Conservation (phyloP, 1,139 yeast genomes). For the Lodderomyces elongisporus region DNA sequence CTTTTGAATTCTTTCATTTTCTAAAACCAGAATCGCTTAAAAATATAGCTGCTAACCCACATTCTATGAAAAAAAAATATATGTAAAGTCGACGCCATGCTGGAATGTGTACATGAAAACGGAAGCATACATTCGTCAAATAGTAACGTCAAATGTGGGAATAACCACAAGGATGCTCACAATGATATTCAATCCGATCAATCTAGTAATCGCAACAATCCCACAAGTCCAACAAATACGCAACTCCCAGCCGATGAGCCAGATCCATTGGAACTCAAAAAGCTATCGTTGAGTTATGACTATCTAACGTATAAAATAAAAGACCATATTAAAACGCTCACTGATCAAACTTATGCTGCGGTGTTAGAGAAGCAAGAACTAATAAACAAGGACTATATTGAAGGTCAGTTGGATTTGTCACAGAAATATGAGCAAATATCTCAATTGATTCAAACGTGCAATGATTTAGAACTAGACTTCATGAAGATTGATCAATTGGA, state of each 20-base stretch:
- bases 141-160: too few species aligned
- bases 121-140: too few species aligned
- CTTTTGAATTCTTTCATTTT: too few species aligned
- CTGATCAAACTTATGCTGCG: constrained; percentile 32
- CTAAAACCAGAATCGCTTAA: too few species aligned
- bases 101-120: too few species aligned
- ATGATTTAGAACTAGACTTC: constrained; percentile 56
- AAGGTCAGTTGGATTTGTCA: constrained; percentile 34
- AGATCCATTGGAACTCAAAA: constrained; percentile 61
- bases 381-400: constrained; percentile 30
- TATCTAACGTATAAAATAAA: constrained; percentile 57
- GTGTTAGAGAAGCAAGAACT: constrained; percentile 23
- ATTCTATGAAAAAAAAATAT: too few species aligned
- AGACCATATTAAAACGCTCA: constrained; percentile 42
- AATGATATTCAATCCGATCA: too few species aligned
- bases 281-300: constrained; percentile 57
- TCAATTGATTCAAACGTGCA: constrained; percentile 43
- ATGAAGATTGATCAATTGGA: constrained; percentile 64
- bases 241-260: constrained; percentile 23
- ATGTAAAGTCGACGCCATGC: too few species aligned
- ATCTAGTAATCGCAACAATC: too few species aligned
- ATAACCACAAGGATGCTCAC: too few species aligned
- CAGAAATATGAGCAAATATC: constrained; percentile 42
- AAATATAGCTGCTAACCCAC: too few species aligned
- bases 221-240: too few species aligned